Conservation (phyloP, 495 filamentous ascomycete genomes). For the Penicillium pulvis region DNA sequence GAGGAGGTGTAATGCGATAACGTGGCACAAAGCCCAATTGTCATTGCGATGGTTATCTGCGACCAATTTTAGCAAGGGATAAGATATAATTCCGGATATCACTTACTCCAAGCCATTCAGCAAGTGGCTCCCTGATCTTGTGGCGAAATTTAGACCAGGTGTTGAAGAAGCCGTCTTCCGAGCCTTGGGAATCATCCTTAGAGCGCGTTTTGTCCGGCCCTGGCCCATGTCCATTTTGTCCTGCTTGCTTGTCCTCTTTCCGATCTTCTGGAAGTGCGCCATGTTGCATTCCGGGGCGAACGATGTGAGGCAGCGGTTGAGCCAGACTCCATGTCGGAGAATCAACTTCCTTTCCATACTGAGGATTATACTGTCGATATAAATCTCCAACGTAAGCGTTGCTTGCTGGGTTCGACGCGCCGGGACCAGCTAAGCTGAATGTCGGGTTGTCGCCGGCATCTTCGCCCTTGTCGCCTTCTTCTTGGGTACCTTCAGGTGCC, state of each 20-base stretch:
- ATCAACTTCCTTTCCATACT: constrained; percentile 22
- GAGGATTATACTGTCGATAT: constrained; percentile 24
- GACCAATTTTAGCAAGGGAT: constrained; percentile 3
- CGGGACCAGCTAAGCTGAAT: constrained; percentile 18
- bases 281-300: constrained; percentile 30
- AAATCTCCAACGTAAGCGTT: constrained; percentile 36
- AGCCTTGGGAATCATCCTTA: neutral
- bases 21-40: constrained; percentile 19
- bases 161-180: constrained; percentile 21
- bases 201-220: constrained; percentile 3
- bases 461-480: constrained; percentile 18
- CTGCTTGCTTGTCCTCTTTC: constrained; percentile 8
- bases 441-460: constrained; percentile 13
- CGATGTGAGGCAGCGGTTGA: constrained; percentile 32
- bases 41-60: constrained; percentile 21
- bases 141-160: constrained; percentile 19
- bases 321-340: constrained; percentile 33
- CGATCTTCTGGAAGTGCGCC: constrained; percentile 5
- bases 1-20: constrained; percentile 17
- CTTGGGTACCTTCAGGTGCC: constrained; percentile 16
- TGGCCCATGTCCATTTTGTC: constrained; percentile 7
- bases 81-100: neutral
- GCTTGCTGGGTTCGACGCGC: constrained; percentile 11
- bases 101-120: constrained; percentile 24
- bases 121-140: constrained; percentile 18